Conservation (phyloP, 331 rosid genomes). For the Telfairia occidentalis region DNA sequence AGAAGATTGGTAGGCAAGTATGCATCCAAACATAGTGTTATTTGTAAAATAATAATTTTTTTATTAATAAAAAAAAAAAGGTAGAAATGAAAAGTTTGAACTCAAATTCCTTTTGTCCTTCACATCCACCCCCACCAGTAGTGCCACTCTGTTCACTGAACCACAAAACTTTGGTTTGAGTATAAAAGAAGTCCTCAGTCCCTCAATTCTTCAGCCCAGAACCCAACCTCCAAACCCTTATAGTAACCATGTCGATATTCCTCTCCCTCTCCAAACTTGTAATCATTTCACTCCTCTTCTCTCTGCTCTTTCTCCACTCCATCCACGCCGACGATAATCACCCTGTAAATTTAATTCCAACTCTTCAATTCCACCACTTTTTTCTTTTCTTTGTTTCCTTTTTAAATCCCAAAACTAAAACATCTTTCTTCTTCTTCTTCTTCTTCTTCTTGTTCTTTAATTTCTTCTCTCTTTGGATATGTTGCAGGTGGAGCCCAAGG, state of each 20-base stretch:
- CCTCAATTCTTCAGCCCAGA: not conserved
- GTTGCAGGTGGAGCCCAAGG: not conserved
- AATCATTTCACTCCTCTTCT: not conserved
- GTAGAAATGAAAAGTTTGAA: not conserved
- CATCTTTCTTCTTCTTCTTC: too few relatives aligned
- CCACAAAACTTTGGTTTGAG: not conserved
- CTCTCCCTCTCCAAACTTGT: not conserved
- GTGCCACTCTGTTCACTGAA: not conserved
- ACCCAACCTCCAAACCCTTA: too few relatives aligned
- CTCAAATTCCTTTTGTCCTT: not conserved
- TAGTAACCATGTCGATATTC: not conserved
- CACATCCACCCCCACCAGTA: not conserved
- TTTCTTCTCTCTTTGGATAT: too few relatives aligned
- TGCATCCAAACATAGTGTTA: too few relatives aligned
- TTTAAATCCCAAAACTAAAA: too few relatives aligned
- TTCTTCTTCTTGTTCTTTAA: too few relatives aligned
- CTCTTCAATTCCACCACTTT: too few relatives aligned
- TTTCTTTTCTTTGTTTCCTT: too few relatives aligned
- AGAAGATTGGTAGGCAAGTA: too few relatives aligned
- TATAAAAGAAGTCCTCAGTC: not conserved
- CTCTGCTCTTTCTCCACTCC: not conserved
- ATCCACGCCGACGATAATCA: not conserved
- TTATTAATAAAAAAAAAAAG: too few relatives aligned
- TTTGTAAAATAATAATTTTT: too few relatives aligned
- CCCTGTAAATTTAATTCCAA: too few relatives aligned